These are phyloP conservation scores for Hymenochaete sp. DNA, from an alignment of 1,284 basidiomycete genomes.

Conservation along the genomic window DNA sequence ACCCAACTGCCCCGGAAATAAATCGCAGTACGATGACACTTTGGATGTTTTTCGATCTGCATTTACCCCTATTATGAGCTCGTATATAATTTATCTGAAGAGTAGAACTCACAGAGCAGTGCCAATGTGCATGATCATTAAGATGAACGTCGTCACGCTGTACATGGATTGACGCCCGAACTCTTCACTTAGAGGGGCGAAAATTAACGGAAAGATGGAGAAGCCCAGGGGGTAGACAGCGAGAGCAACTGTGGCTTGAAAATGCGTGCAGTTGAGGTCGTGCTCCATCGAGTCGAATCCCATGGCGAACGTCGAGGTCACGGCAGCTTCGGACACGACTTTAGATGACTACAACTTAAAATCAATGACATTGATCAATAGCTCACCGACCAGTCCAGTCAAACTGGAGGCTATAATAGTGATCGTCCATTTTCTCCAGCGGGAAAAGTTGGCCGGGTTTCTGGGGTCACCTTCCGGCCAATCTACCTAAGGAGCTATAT, in stretches of 20 bases:
- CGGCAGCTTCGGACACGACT: conserved; percentile 37
- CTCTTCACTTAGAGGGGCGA: conserved; percentile 72
- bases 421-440: conserved; percentile 47
- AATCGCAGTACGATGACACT: conserved; percentile 63
- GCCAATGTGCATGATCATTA: conserved; percentile 53
- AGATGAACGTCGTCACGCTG: conserved; percentile 45
- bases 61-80: neutral
- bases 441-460: conserved; percentile 48
- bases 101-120: conserved; percentile 47
- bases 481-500: conserved; percentile 38
- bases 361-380: conserved; percentile 20
- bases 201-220: conserved; percentile 58
- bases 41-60: conserved; percentile 56
- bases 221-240: conserved; percentile 63
- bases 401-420: conserved; percentile 50
- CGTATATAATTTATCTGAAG: neutral
- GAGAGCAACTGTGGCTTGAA: conserved; percentile 53
- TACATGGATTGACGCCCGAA: conserved; percentile 68
- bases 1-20: conserved; percentile 62
- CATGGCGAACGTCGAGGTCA: conserved; percentile 47
- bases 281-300: conserved; percentile 53
- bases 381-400: conserved; percentile 43
- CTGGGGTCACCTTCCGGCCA: conserved; percentile 43
- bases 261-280: conserved; percentile 52
- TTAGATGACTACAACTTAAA: conserved; percentile 19